These are phyloP conservation scores for Senecio squalidus DNA, from an alignment of 140 eudicot genomes.

Conservation along the genomic window DNA sequence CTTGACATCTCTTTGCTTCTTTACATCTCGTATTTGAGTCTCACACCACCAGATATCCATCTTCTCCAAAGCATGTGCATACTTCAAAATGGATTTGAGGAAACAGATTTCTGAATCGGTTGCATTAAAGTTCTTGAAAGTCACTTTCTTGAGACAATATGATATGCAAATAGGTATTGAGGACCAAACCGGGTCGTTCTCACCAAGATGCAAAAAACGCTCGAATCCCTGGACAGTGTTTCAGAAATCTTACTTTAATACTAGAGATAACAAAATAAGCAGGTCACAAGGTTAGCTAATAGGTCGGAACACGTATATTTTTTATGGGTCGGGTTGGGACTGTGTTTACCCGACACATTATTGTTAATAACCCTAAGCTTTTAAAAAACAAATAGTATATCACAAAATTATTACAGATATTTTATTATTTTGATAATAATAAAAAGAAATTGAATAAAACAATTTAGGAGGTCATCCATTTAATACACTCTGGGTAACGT, in stretches of 20 bases:
- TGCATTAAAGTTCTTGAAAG: constrained; percentile 40
- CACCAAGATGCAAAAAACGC: constrained; percentile 12
- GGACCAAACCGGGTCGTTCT: constrained; percentile 22
- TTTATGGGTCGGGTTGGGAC: too few relatives aligned
- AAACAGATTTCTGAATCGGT: constrained; percentile 39
- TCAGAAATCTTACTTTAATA: too few relatives aligned
- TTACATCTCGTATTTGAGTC: constrained; percentile 24
- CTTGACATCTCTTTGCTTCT: constrained; percentile 23
- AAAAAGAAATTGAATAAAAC: too few relatives aligned
- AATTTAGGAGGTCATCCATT: too few relatives aligned
- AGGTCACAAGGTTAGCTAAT: background rate
- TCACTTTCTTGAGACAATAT: constrained; percentile 38
- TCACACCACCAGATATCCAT: constrained; percentile 31
- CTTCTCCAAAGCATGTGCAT: constrained; percentile 32
- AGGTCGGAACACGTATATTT: background rate
- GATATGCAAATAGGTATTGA: constrained; percentile 35
- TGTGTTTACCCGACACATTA: too few relatives aligned
- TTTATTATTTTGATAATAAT: too few relatives aligned
- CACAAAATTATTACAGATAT: too few relatives aligned
- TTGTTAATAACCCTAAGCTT: too few relatives aligned
- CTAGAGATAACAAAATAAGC: too few relatives aligned
- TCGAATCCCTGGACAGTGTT: constrained; percentile 46
- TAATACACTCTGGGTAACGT: too few relatives aligned
- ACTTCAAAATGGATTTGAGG: constrained; percentile 31
- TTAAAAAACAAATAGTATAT: too few relatives aligned